Conservation (phyloP, 2,329 filamentous ascomycete species). For the Pyrenochaeta sp. region DNA sequence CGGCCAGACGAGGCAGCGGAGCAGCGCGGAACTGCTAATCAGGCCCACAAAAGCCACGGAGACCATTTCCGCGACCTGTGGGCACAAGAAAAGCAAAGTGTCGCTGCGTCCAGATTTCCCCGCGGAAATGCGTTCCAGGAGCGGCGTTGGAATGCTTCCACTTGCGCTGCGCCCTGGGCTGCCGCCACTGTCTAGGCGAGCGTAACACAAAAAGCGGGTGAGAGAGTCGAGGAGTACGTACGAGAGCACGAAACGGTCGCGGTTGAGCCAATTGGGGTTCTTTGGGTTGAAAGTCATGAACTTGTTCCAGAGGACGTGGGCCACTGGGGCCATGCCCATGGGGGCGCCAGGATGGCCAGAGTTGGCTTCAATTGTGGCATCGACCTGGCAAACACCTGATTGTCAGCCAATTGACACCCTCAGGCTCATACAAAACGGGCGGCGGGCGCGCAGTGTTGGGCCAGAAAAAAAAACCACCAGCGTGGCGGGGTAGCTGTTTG, state of each 20-base stretch:
- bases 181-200: not conserved
- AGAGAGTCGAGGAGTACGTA: conserved; percentile 63
- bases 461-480: conserved; percentile 16
- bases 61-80: not conserved
- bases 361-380: conserved; percentile 96
- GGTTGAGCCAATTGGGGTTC: conserved; percentile 96
- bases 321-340: conserved; percentile 94
- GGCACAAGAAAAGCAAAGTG: conserved; percentile 9
- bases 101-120: conserved; percentile 5
- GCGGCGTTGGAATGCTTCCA: conserved; percentile 1
- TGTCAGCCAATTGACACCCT: conserved; percentile 44
- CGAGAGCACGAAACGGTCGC: conserved; percentile 99
- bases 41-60: conserved; percentile 1
- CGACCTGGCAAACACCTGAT: conserved; percentile 69
- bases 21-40: conserved; percentile 16
- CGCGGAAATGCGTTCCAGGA: conserved; percentile 29
- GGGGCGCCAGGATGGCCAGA: conserved; percentile 98
- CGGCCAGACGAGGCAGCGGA: conserved; percentile 17
- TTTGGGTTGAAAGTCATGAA: conserved; percentile 99
- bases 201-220: not conserved
- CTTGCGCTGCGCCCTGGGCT: conserved; percentile 5
- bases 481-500: conserved; percentile 39
- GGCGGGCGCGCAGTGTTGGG: conserved; percentile 22
- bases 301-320: conserved; percentile 98
- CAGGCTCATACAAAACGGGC: conserved; percentile 1